These are phyloP conservation scores for Guadua angustifolia DNA, from an alignment of 176 grass and related monocot genomes.

Conservation along the genomic window DNA sequence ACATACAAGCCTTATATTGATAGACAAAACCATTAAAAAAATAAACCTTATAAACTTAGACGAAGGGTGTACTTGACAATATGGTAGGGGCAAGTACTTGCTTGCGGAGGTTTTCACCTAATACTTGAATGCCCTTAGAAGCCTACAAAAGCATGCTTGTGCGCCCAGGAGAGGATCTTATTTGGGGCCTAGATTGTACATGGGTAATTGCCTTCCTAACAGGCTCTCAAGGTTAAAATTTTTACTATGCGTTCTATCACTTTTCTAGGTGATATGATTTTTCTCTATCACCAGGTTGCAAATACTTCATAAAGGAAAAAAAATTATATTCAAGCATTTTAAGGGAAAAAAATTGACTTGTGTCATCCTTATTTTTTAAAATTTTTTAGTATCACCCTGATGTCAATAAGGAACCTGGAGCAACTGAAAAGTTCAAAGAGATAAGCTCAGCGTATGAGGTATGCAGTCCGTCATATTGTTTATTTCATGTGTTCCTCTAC, in stretches of 20 bases:
- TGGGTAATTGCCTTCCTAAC: neutral
- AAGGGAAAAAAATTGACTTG: neutral
- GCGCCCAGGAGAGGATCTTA: conserved; percentile 18
- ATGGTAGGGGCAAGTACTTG: neutral
- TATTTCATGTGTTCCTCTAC: neutral
- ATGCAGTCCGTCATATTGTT: conserved; percentile 30
- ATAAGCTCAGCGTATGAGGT: conserved; percentile 99
- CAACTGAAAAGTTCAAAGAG: conserved; percentile 97
- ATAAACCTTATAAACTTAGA: too few relatives aligned
- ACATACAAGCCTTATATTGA: too few relatives aligned
- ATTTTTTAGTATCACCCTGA: conserved; percentile 90
- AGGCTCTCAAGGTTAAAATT: neutral
- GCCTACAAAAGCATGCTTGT: neutral
- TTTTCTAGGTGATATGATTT: conserved; percentile 21
- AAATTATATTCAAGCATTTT: neutral
- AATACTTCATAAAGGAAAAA: conserved; percentile 16
- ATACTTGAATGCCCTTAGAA: conserved; percentile 19
- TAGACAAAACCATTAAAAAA: too few relatives aligned
- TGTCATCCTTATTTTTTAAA: conserved; percentile 14
- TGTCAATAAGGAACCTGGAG: conserved; percentile 94
- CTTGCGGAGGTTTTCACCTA: conserved; percentile 1
- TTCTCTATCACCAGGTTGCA: conserved; percentile 1
- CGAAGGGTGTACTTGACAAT: neutral
- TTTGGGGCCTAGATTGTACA: conserved; percentile 20
- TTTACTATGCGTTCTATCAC: neutral